Evolutionary conservation across 148 eudicot genomes (phyloP).

Genomic region (Oxyria digyna): DNA sequence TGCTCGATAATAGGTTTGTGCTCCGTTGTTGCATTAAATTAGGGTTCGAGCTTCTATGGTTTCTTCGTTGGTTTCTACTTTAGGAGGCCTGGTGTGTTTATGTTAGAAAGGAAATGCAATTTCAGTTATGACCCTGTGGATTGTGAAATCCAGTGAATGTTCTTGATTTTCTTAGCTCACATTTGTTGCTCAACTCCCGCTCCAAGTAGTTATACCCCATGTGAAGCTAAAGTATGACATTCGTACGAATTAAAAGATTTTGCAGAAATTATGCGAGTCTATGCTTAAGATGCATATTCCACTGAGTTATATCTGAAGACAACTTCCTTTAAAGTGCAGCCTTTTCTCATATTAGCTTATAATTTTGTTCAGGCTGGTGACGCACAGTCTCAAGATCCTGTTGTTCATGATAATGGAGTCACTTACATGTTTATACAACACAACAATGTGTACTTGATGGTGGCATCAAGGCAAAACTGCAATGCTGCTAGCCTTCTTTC

Average conservation of each 20-base stretch:
- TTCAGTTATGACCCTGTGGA: not conserved
- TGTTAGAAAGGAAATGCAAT: not conserved
- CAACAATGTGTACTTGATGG: conserved; percentile 79
- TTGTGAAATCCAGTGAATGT: too few species aligned
- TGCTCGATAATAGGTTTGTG: not conserved
- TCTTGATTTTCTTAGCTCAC: too few species aligned
- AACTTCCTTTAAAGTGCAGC: not conserved
- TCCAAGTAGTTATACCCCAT: not conserved
- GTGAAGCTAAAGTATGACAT: not conserved
- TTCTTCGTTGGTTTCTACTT: not conserved
- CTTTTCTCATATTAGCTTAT: not conserved
- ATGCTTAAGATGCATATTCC: not conserved
- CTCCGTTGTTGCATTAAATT: not conserved
- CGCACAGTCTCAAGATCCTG: conserved; percentile 61
- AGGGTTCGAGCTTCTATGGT: not conserved
- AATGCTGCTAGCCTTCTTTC: conserved; percentile 89
- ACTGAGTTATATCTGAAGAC: not conserved
- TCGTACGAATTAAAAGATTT: not conserved
- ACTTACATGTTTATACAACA: conserved; percentile 91
- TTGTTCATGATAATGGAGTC: conserved; percentile 74
- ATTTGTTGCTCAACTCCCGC: too few species aligned
- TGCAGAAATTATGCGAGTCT: not conserved
- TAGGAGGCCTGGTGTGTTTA: not conserved
- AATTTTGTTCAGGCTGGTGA: conserved; percentile 32
- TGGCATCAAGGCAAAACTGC: conserved; percentile 83